Evolutionary conservation across 768 basidiomycete genomes (phyloP).

Genomic region (Trametes cingulata): DNA sequence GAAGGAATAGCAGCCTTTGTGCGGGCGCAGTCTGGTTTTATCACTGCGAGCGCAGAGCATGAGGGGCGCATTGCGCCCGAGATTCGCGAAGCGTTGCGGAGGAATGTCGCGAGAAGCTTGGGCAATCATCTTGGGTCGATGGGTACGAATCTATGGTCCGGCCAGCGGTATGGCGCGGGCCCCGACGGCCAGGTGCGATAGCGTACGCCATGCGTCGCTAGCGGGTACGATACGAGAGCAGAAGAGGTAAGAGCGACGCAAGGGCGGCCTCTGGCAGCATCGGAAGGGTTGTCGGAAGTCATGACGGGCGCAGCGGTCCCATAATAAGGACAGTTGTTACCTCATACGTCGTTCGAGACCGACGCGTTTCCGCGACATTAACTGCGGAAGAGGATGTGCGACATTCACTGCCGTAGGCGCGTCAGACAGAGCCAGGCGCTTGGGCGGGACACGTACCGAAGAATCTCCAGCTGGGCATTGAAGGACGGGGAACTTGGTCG

Average conservation of each 20-base stretch:
- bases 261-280: neutral
- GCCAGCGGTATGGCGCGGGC: neutral
- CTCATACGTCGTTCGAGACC: slow-evolving; percentile 1
- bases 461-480: neutral
- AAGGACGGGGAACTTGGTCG: neutral
- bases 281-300: slow-evolving; percentile 1
- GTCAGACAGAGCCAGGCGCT: neutral
- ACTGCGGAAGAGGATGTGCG: neutral
- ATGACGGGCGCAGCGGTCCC: neutral
- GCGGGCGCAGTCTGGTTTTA: slow-evolving; percentile 10
- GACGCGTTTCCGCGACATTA: slow-evolving; percentile 15
- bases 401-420: neutral
- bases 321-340: neutral
- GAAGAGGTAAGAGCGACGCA: slow-evolving; percentile 7
- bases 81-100: slow-evolving; percentile 19
- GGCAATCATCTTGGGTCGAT: slow-evolving; percentile 2
- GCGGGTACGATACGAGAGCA: neutral
- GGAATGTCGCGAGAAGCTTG: slow-evolving; percentile 25
- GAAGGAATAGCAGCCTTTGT: neutral
- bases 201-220: neutral
- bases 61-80: slow-evolving; percentile 8
- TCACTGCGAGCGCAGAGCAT: slow-evolving; percentile 3
- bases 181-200: neutral
- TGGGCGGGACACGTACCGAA: slow-evolving; percentile 3
- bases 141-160: slow-evolving; percentile 9